Evolutionary conservation across 2,329 filamentous ascomycete genomes (phyloP), one percentile per base, ranked within the genome.

Genomic region (Laburnicola sp.): DNA sequence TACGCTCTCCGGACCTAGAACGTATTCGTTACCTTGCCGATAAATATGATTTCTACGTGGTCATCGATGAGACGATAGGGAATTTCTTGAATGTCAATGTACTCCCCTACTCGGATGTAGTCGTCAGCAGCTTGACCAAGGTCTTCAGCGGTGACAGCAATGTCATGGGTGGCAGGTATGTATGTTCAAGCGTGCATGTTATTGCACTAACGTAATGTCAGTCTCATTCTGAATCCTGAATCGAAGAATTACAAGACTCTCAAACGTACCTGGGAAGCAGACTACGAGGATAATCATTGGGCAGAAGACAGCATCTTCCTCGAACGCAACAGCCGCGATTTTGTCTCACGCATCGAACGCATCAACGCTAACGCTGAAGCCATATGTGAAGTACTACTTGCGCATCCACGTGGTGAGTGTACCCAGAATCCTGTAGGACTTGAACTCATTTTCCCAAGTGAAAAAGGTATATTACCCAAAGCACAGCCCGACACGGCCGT

Each of bases 81-180:
- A 99, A 94, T 50, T 96, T 97, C 70, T 86, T 95, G 68, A 99
- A 99, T 70, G 86, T 97, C 63, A 91, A 97, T 69, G 90, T 99
- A 3, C 81, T 99, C 4, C 90, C 88, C 2, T 88, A 87, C 67
- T 89, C 91, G 53, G 94, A 99, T 73, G 81, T 97, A n/a, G 89
- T 97, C 4, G 93, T 96, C 50, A 96, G 90, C 78, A 96, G 90
- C 69, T 79, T 99, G 52, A 97, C 94, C 42, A 99, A 99, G 73
- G 88, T 97, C 47, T 99, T 99, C 76, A 96, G 91, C 49, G 94
- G 94, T 44, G 94, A 97, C 74, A 94, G 90, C 72, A 97, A 99
- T 72, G 94, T 99, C 60, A 97, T 97, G 93, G 94, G 92, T 51
- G 94, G 94, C 49, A 88, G 86, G 76, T 77, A 57, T 50, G 62